Conservation (phyloP, 1,284 basidiomycete genomes). For the Cutaneotrichosporon sp. region DNA sequence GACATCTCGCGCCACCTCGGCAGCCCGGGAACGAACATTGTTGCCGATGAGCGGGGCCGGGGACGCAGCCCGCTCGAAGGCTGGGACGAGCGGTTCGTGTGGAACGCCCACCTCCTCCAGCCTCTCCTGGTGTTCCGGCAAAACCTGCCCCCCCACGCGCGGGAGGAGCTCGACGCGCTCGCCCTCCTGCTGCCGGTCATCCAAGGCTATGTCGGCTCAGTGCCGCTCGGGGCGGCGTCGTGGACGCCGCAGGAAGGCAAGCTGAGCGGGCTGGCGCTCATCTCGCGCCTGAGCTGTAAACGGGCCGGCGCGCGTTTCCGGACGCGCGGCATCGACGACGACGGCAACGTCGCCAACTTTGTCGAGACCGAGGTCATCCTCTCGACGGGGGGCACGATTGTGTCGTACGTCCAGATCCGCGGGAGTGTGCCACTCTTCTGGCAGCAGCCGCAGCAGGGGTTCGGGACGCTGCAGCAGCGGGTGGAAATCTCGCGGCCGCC, state of each 20-base stretch:
- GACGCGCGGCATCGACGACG: slow-evolving; percentile 94
- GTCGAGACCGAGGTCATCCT: slow-evolving; percentile 95
- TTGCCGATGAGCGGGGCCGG: slow-evolving; percentile 9
- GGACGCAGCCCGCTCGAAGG: slow-evolving; percentile 48
- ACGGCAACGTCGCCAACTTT: slow-evolving; percentile 95
- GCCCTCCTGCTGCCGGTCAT: slow-evolving; percentile 66
- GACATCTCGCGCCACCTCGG: slow-evolving; percentile 79
- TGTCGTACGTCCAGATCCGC: slow-evolving; percentile 88
- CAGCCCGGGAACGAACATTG: slow-evolving; percentile 49
- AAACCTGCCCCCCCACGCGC: slow-evolving; percentile 48
- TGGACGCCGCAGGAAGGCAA: slow-evolving; percentile 59
- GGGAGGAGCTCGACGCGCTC: slow-evolving; percentile 41
- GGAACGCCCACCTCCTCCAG: slow-evolving; percentile 40
- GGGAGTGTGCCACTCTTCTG: slow-evolving; percentile 96
- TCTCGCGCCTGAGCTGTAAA: slow-evolving; percentile 87
- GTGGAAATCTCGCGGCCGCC: slow-evolving; percentile 90
- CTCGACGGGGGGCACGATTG: slow-evolving; percentile 72
- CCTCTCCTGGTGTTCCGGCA: slow-evolving; percentile 44
- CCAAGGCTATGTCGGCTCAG: slow-evolving; percentile 77
- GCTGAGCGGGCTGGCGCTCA: slow-evolving; percentile 61
- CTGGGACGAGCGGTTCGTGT: slow-evolving; percentile 70
- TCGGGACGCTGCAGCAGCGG: slow-evolving; percentile 81
- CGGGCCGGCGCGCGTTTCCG: slow-evolving; percentile 96
- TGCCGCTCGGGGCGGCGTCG: slow-evolving; percentile 61
- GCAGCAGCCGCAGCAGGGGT: slow-evolving; percentile 78